Evolutionary conservation across 306 rosid species (phyloP), one percentile per base, ranked within the genome.

Genomic region (Cicer cuneatum): DNA sequence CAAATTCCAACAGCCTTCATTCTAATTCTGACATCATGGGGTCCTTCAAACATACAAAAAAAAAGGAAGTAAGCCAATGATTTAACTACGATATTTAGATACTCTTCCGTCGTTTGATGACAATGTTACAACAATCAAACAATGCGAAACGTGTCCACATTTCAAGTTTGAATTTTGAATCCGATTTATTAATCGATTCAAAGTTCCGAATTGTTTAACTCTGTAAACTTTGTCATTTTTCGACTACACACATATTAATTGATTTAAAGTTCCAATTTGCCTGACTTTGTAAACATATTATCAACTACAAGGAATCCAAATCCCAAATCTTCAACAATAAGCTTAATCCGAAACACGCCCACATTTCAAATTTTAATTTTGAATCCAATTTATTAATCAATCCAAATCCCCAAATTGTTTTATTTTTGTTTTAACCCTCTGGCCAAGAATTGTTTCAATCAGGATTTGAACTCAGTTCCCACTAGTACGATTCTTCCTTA

Each of bases 1-100:
- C 98, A 93, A 43, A 90, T 93, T 37, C 98, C 98, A 86, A 93
- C 97, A 87, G 97, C 98, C 64, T 93, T 93, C 89, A 90, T 81
- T 82, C 84, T 82, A 39, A 90, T 80, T 80, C 82, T 86, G 62
- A 79, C 98, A 89, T 93, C 96, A 81, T 79, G 76, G 73, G 93
- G 88, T 63, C 98, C 98, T 93, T 82, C 72, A 56, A 38, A 72
- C 29, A 65, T 21, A 7, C 42, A 62, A 81, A 37, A 71, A 38
- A 81, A 37, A 71, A 63, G 77, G 61, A 75, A 71, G 45, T 18
- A 29, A 69, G 60, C 7, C 13, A 57, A 65, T 57, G n/a, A 68
- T 39, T 46, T 74, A 16, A 65, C 9, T 43, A 41, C 37, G 45
- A 82, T 21, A 61, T 8, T 59, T 13, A 1, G 40, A 29, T 29